Evolutionary conservation across 225 moss, liverwort and hornwort genomes (phyloP).

Genomic region (Pseudoscleropodium purum): DNA sequence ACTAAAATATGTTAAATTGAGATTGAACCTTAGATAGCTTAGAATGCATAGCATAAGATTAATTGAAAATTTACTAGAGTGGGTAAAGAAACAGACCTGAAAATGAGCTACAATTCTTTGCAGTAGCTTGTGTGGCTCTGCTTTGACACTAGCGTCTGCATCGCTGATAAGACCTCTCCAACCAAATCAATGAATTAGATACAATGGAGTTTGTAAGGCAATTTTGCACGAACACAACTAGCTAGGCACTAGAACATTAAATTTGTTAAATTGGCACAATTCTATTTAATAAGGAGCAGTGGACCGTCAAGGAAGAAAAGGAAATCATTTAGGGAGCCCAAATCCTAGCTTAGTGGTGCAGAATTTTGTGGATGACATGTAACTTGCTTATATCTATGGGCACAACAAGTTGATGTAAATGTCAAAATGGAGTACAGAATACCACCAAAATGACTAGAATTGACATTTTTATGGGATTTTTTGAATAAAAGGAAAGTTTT

Average conservation of each 20-base stretch:
- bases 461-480: not conserved
- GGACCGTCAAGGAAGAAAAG: not conserved
- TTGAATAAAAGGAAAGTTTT: not conserved
- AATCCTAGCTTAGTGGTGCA: not conserved
- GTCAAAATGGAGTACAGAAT: not conserved
- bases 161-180: slow-evolving; percentile 37
- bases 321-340: no score
- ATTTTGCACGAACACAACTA: not conserved
- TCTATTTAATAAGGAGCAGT: not conserved
- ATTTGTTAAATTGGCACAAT: no score
- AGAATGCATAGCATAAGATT: not conserved
- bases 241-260: not conserved
- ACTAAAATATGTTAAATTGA: not conserved
- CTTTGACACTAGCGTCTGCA: slow-evolving; percentile 40
- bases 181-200: not conserved
- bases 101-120: slow-evolving; percentile 76
- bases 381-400: not conserved
- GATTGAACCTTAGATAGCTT: not conserved
- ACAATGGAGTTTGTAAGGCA: not conserved
- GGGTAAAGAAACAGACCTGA: slow-evolving; percentile 30
- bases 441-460: no score
- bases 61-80: not conserved
- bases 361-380: not conserved
- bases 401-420: no score
- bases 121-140: slow-evolving; percentile 72